Evolutionary conservation across 139 green algal genomes (phyloP), one percentile per base, ranked within the genome.

Genomic region (Picochlorum sp.): DNA sequence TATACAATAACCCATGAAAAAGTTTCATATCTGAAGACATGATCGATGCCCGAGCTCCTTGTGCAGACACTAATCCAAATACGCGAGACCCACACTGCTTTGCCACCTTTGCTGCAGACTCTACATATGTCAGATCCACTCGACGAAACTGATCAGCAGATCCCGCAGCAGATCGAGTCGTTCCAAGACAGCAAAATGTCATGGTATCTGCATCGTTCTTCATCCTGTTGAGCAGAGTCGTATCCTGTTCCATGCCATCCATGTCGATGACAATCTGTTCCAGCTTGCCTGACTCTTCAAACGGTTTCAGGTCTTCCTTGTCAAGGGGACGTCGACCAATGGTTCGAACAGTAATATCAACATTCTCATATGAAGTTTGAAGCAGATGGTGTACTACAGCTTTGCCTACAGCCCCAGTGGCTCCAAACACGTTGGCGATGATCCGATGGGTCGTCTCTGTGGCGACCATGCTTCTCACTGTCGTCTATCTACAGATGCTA

Each of bases 41-140:
- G 6, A 67, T 6, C 1, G 18, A 56, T 16, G 73, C 30, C 11
- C 65, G 61, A 20, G 75, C 75, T 14, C 66, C 66, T 56, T 68
- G 52, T 6, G 66, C 65, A 8, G 49, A 58, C 4, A 80, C 62
- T 49, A 81, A 37, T 23, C 21, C 37, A 47, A 81, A 80, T 26
- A 68, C 56, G 3, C 57, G 61, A 32, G 70, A 75, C 24, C 71
- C 77, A 16, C 50, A 69, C 9, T 65, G 62, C 44, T 77, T 76
- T 7, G 83, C 81, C 23, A 75, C 74, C 20, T 52, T 20, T 2
- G 81, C 74, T 23, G 66, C 58, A 6, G 64, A 62, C 13, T 49
- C 69, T 2, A 88, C 81, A 38, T 87, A 88, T 0, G 80, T 59
- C 11, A 75, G 63, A 56, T 89, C 83, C 2, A 89, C 83, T 51